Evolutionary conservation across 2,329 filamentous ascomycete genomes (phyloP).

Genomic region (Acrocalymma vagum): DNA sequence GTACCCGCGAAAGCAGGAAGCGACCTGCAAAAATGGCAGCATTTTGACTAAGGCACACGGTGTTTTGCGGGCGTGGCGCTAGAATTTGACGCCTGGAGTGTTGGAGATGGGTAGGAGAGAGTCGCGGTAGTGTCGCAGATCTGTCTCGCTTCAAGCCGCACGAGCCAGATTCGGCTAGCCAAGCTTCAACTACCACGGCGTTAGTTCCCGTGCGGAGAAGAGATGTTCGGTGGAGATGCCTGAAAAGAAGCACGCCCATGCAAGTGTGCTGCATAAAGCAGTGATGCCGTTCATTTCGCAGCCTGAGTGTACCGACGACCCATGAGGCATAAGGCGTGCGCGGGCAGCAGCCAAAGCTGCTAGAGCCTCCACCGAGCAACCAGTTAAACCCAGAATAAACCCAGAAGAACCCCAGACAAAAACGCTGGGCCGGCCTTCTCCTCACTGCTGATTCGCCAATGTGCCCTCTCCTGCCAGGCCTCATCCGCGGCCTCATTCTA

Average conservation of each 20-base stretch:
- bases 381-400: no score
- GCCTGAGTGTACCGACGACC: slow-evolving; percentile 30
- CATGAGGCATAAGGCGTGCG: slow-evolving; percentile 41
- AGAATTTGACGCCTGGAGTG: slow-evolving; percentile 38
- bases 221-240: slow-evolving; percentile 27
- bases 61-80: slow-evolving; percentile 23
- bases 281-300: slow-evolving; percentile 34
- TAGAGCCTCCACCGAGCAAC: no score
- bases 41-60: slow-evolving; percentile 33
- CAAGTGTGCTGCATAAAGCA: slow-evolving; percentile 38
- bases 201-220: no score
- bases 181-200: slow-evolving; percentile 29
- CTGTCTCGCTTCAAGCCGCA: slow-evolving; percentile 43
- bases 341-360: no score
- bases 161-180: slow-evolving; percentile 29
- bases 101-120: slow-evolving; percentile 42
- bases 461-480: no score
- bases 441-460: slow-evolving; percentile 6
- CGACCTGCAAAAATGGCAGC: slow-evolving; percentile 36
- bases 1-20: slow-evolving; percentile 32
- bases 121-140: slow-evolving; percentile 47
- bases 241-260: slow-evolving; percentile 33
- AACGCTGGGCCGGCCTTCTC: no score
- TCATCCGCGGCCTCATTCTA: no score
- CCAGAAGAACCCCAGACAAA: no score